Evolutionary conservation across 2,329 filamentous ascomycete species (phyloP).

Genomic region (Tetracladium maxilliforme): DNA sequence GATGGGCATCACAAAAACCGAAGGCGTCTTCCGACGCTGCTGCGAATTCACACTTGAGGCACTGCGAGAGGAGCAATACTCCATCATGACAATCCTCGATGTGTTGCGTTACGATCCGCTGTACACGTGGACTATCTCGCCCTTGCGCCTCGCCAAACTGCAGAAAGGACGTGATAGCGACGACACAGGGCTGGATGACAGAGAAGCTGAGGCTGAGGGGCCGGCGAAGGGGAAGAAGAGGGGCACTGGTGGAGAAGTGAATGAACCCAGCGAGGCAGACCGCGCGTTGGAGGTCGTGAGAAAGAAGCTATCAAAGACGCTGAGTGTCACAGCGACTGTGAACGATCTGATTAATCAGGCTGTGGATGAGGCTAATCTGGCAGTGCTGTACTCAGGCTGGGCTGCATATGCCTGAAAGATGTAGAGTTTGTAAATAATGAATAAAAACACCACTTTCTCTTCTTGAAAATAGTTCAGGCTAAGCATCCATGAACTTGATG

Average conservation of each 20-base stretch:
- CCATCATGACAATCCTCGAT: conserved; percentile 97
- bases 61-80: conserved; percentile 85
- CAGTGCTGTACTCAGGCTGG: conserved; percentile 64
- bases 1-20: conserved; percentile 89
- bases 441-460: too few species aligned
- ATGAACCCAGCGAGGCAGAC: conserved; percentile 69
- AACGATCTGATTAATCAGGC: conserved; percentile 96
- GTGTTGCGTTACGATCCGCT: conserved; percentile 96
- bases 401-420: conserved; percentile 26
- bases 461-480: too few species aligned
- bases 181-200: too few species aligned
- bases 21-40: conserved; percentile 93
- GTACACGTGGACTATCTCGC: conserved; percentile 87
- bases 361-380: conserved; percentile 82
- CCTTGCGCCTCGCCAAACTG: conserved; percentile 46
- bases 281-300: conserved; percentile 82
- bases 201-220: conserved; percentile 26
- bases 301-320: conserved; percentile 87
- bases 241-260: conserved; percentile 23
- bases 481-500: too few species aligned
- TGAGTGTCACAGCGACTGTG: conserved; percentile 90
- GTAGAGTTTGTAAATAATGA: too few species aligned
- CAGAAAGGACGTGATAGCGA: too few species aligned
- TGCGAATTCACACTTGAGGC: conserved; percentile 96
- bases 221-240: conserved; percentile 13